Conservation (phyloP, 805 yeast species). For the Kodamaea hsintzibuensis region DNA sequence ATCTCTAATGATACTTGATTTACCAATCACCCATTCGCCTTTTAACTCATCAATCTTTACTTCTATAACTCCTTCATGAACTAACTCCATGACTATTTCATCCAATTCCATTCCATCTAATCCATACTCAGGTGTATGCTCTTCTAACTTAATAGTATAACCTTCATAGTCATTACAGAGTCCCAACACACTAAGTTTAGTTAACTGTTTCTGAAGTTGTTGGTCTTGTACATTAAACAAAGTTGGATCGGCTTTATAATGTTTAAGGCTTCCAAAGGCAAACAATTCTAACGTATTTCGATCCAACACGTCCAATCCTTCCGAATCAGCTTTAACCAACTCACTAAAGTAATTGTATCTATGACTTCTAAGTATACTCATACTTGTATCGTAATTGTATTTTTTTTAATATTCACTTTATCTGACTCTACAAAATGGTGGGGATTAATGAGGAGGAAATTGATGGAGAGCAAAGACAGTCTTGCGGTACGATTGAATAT, state of each 20-base stretch:
- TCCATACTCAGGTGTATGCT: conserved; percentile 14
- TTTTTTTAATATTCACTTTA: not conserved
- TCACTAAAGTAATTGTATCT: conserved; percentile 9
- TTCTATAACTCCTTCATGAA: conserved; percentile 23
- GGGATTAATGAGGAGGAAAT: no score
- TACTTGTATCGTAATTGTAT: not conserved
- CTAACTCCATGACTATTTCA: conserved; percentile 25
- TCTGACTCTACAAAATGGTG: no score
- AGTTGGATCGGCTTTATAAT: not conserved
- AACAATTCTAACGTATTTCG: conserved; percentile 38
- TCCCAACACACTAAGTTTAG: conserved; percentile 28
- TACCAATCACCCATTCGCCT: conserved; percentile 17
- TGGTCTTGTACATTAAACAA: conserved; percentile 14
- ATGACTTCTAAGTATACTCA: not conserved
- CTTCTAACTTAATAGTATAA: conserved; percentile 15
- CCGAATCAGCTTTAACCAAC: not conserved
- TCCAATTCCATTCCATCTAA: conserved; percentile 19
- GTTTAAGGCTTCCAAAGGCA: conserved; percentile 32
- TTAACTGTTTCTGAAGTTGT: conserved; percentile 22
- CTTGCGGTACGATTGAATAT: no score
- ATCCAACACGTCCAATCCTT: not conserved
- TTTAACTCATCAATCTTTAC: conserved; percentile 30
- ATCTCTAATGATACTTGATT: conserved; percentile 28
- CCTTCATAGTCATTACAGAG: conserved; percentile 26
- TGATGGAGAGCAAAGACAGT: no score